A percentile compares a stretch with the other conserved stretches of the same genome.
These are phyloP conservation scores for Sergeia podlipaevii DNA, from an alignment of 208 protist genomes.

Conservation along the genomic window DNA sequence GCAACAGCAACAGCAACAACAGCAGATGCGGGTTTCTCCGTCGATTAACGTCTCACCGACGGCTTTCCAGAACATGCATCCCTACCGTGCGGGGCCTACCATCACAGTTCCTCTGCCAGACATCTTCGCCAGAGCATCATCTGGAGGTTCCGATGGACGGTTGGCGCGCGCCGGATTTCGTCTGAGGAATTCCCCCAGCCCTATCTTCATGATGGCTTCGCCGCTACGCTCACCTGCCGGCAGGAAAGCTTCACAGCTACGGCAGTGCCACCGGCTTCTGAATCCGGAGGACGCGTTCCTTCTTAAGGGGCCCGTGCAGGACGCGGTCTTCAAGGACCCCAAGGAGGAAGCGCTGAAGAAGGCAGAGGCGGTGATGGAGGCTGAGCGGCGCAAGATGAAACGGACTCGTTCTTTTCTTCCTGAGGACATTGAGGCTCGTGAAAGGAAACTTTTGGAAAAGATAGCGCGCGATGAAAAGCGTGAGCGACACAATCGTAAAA, in stretches of 20 bases:
- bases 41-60: too few species aligned
- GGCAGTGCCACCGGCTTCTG: conserved; percentile 33
- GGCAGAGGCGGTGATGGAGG: conserved; percentile 6
- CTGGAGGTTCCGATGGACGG: too few species aligned
- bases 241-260: conserved; percentile 8
- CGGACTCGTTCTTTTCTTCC: conserved; percentile 24
- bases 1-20: too few species aligned
- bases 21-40: too few species aligned
- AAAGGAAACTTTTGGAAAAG: conserved; percentile 8
- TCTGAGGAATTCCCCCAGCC: too few species aligned
- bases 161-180: too few species aligned
- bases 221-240: too few species aligned
- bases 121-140: too few species aligned
- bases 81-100: too few species aligned
- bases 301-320: conserved; percentile 15
- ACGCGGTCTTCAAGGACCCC: neutral
- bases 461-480: conserved; percentile 3
- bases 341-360: conserved; percentile 1
- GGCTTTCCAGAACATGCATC: too few species aligned
- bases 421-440: conserved; percentile 1
- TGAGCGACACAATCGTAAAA: conserved; percentile 8
- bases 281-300: conserved; percentile 30
- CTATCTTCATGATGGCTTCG: too few species aligned
- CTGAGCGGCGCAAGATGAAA: conserved; percentile 10
- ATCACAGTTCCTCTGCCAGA: too few species aligned